phyloP scores from a whole-genome alignment of 1,284 basidiomycete species.

The Puccinia horiana region DNA sequence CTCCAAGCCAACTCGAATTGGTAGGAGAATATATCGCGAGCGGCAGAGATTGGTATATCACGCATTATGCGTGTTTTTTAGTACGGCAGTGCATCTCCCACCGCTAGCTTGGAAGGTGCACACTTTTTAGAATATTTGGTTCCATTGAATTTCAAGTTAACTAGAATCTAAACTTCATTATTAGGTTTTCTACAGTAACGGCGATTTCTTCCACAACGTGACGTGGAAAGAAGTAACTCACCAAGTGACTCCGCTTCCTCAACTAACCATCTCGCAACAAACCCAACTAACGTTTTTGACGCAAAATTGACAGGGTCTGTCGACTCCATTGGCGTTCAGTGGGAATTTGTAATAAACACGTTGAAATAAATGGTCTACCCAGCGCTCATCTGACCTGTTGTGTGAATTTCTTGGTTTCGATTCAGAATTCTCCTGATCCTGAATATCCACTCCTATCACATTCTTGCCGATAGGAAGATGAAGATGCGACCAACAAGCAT shows the following conservation, averaged over 20 bases:
- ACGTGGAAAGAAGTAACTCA: background rate
- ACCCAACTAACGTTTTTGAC: background rate
- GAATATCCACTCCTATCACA: slow-evolving; percentile 2
- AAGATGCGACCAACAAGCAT: background rate
- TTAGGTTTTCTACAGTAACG: background rate
- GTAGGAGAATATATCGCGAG: background rate
- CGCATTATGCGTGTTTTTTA: background rate
- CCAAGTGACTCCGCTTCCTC: background rate
- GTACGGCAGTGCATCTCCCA: background rate
- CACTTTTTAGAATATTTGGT: background rate
- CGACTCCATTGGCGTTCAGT: background rate
- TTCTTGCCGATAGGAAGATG: background rate
- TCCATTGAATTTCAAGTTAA: background rate
- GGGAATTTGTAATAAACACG: background rate
- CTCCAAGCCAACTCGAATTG: background rate
- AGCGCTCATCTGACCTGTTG: background rate
- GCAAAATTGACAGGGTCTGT: background rate
- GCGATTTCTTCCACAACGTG: background rate
- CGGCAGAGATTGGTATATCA: slow-evolving; percentile 5
- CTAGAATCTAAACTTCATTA: background rate
- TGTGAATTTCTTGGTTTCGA: background rate
- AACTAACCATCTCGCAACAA: too few relatives aligned
- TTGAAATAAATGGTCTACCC: background rate
- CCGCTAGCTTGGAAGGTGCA: background rate
- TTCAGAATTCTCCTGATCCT: background rate